Evolutionary conservation across 2,329 filamentous ascomycete species (phyloP).

Genomic region (Fusarium sp.): DNA sequence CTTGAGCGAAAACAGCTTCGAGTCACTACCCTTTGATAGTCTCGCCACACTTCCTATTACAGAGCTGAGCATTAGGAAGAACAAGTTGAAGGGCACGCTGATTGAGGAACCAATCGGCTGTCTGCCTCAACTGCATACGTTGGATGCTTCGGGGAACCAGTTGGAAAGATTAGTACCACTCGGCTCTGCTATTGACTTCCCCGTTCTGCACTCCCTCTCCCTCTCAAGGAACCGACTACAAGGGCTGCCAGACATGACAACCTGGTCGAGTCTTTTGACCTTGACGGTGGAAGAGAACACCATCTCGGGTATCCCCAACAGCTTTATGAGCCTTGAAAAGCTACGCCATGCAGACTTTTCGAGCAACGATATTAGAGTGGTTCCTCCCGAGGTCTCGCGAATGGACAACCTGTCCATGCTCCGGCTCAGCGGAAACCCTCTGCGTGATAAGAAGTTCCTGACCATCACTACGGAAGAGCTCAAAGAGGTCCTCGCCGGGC

Average conservation of each 20-base stretch:
- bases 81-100: conserved; percentile 77
- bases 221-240: conserved; percentile 84
- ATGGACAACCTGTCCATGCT: conserved; percentile 83
- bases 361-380: conserved; percentile 79
- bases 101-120: conserved; percentile 69
- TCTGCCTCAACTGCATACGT: conserved; percentile 72
- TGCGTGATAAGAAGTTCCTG: conserved; percentile 87
- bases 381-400: conserved; percentile 79
- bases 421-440: conserved; percentile 85
- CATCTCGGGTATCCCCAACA: conserved; percentile 77
- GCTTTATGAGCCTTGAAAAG: conserved; percentile 72
- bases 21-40: conserved; percentile 73
- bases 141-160: conserved; percentile 83
- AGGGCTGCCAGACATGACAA: conserved; percentile 74
- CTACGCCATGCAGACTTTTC: conserved; percentile 84
- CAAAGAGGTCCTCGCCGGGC: conserved; percentile 74
- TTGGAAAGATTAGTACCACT: conserved; percentile 63
- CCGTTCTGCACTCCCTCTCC: conserved; percentile 76
- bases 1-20: conserved; percentile 80
- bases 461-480: conserved; percentile 82
- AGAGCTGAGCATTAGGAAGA: conserved; percentile 79
- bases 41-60: conserved; percentile 74
- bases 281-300: conserved; percentile 84
- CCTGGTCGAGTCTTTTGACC: conserved; percentile 77
- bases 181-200: conserved; percentile 65